These are phyloP conservation scores for Kodamaea suecica DNA, from an alignment of 1,139 yeast genomes.

Conservation along the genomic window DNA sequence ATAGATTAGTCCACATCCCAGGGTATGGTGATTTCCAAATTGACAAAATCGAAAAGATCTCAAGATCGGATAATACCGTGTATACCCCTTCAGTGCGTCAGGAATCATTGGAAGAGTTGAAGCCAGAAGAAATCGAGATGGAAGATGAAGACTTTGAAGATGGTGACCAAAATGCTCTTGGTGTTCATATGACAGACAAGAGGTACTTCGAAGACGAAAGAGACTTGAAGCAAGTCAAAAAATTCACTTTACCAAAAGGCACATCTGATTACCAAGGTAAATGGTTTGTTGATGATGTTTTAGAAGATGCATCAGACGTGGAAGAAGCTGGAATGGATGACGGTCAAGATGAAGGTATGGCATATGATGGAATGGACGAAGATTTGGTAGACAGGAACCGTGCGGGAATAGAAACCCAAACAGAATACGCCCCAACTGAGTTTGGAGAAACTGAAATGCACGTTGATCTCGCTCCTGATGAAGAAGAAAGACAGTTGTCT, in stretches of 20 bases:
- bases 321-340: constrained; percentile 43
- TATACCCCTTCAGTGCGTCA: constrained; percentile 50
- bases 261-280: constrained; percentile 92
- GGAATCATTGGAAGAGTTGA: constrained; percentile 66
- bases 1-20: constrained; percentile 79
- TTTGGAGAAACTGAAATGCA: constrained; percentile 57
- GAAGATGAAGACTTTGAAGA: constrained; percentile 46
- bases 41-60: constrained; percentile 56
- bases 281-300: constrained; percentile 71
- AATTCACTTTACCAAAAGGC: constrained; percentile 67
- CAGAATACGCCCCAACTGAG: constrained; percentile 43
- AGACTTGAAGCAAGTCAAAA: constrained; percentile 21
- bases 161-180: constrained; percentile 44
- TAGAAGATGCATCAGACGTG: constrained; percentile 49
- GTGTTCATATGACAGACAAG: constrained; percentile 72
- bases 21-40: constrained; percentile 89
- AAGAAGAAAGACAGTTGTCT: constrained; percentile 73
- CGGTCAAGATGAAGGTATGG: constrained; percentile 37
- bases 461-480: constrained; percentile 75
- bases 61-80: constrained; percentile 28
- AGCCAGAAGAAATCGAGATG: constrained; percentile 55
- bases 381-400: constrained; percentile 19
- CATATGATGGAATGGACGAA: constrained; percentile 25
- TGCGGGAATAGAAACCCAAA: constrained; percentile 20
- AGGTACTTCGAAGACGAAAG: constrained; percentile 52